Evolutionary conservation across 768 basidiomycete genomes (phyloP), one percentile per base, ranked within the genome.

Genomic region (Coprinopsis cinerea): DNA sequence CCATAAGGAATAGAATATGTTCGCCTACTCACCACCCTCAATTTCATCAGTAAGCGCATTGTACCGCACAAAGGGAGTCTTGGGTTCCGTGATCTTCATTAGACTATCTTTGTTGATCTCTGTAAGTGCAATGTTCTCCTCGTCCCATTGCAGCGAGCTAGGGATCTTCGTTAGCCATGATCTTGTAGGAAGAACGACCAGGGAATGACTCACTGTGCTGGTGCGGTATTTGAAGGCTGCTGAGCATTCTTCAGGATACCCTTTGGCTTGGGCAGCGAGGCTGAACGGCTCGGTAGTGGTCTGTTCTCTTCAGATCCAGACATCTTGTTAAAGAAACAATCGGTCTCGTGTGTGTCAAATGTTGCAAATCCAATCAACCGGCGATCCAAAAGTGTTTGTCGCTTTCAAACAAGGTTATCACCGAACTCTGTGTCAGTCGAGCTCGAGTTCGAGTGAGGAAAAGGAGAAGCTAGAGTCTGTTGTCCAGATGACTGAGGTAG

Each of bases 1-100:
- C 10, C 10, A 37, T 22, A 3, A 27, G 17, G 44, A 24, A 47
- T 17, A 4, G n/a, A 28, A 25, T 15, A 32, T 32, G 18, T 27
- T 34, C 5, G 20, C 23, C 41, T 17, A 67, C 72, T 61, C 64
- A 92, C 93, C 91, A 54, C 87, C 83, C 66, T 92, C 90, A 36
- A 92, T 69, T 47, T 78, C 77, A 64, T 92, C 90, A n/a, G 85
- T 84, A 62, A 87, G 84, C 2, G 89, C 78, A 59, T 92, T 88
- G 66, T 92, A 94, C 57, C 91, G 76, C 47, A 97, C 93, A 67
- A 88, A 97, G 1, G 93, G 93, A 9, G 93, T 97, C 78, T 97
- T 97, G 47, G 93, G 93, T 61, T 97, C 93, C 2, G 90, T 92
- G 61, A 97, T 97, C 80, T 96, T 97, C 93, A 96, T 97, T 62